A percentile compares a stretch with the other conserved stretches of the same genome.
These are phyloP conservation scores for Zymoseptoria crescenta DNA, from an alignment of 2,329 filamentous ascomycete species.

Conservation along the genomic window DNA sequence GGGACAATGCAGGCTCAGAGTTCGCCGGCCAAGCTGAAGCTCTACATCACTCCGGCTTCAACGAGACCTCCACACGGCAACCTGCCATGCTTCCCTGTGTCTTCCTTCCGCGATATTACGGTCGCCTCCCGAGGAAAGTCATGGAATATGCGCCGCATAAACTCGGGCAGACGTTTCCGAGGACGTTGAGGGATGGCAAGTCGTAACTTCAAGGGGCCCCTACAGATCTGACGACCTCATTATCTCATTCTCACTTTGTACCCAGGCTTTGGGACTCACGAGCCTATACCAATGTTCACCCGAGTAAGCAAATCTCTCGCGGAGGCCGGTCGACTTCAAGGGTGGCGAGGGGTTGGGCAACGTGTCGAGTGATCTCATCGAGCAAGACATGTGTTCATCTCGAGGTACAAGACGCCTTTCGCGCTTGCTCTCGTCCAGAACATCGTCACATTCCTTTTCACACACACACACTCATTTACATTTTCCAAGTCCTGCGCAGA, in stretches of 20 bases:
- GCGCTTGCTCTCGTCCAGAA: background rate
- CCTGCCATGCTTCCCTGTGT: background rate
- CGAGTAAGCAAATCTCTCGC: background rate
- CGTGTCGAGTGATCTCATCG: background rate
- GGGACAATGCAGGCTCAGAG: background rate
- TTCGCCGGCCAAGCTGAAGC: too few relatives aligned
- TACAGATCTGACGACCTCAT: background rate
- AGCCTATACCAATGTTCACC: background rate
- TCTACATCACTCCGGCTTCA: background rate
- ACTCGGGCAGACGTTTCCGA: background rate
- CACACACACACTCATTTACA: background rate
- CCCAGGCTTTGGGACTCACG: background rate
- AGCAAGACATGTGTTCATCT: background rate
- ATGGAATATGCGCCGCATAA: background rate
- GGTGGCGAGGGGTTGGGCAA: background rate
- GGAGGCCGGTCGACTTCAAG: background rate
- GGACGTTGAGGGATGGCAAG: background rate
- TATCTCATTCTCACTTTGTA: background rate
- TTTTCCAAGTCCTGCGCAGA: background rate
- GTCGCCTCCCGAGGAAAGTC: background rate
- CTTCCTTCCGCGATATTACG: background rate
- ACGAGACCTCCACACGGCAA: background rate
- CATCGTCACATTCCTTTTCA: background rate
- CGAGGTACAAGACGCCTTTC: background rate
- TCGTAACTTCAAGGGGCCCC: background rate